Base-by-base conservation (phyloP, 495 filamentous ascomycete species). In the Chaetomium tenue region DNA sequence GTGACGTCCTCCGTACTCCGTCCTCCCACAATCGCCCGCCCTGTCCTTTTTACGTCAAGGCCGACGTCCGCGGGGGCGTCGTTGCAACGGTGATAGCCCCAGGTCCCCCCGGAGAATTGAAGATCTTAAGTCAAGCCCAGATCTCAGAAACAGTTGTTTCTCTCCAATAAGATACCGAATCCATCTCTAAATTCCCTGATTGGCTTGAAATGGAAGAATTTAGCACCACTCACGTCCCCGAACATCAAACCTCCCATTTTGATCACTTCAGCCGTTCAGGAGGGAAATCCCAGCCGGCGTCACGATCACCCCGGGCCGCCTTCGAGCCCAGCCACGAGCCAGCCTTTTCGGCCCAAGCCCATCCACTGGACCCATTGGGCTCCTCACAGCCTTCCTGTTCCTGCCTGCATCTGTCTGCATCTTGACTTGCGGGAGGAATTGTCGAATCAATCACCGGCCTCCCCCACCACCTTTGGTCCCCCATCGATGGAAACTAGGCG, bases 361-460 rank as follows among this genome's bases (percentile, higher is more conserved):
- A 61, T 66, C 65, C 26, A 62, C 44, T 61, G 60, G 65, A 48
- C 65, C 65, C 64, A 60, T 71, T 62, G 60, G 67, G 72, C 68
- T 68, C 51, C 60, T 47, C 65, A 63, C 66, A 70, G 65, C 66
- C 70, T 71, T 73, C 67, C 70, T 70, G 75, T 77, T 74, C 74
- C 74, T 74, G 69, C 66, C 58, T 64, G 72, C 70, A 68, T 70
- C 74, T 74, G 69, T 65, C 58, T 64, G 72, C 70, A 68, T 70
- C 67, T 78, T 75, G 71, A 71, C 71, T 64, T 63, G 18, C 60
- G 37, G 69, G 60, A 63, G 69, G 70, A 67, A 78, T 78, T 76
- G 76, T 68, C 72, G 67, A 79, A 78, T 78, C 73, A 78, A 52
- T 58, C 57, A 61, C 51, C 0, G 13, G 25, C 26, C 39, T 70